Conservation (phyloP, 1,139 yeast genomes). For the Saccharomyces pastorianus region DNA sequence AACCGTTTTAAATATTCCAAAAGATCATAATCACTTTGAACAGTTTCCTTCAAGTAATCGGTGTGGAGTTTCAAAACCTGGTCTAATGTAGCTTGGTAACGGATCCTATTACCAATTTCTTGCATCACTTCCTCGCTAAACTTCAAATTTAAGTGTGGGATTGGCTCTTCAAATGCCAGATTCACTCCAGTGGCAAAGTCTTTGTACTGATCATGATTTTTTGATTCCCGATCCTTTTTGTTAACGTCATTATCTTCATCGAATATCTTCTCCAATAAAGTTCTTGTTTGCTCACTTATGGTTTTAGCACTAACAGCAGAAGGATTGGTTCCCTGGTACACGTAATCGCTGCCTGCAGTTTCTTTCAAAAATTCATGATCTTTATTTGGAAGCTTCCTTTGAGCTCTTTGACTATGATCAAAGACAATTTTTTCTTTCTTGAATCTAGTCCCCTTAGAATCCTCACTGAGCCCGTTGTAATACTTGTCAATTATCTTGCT, state of each 20-base stretch:
- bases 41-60: conserved; percentile 5
- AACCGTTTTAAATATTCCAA: conserved; percentile 12
- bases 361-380: neutral
- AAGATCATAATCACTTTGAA: conserved; percentile 24
- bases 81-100: conserved; percentile 19
- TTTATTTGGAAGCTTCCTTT: neutral
- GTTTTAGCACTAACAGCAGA: neutral
- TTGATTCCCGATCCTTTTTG: neutral
- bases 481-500: neutral
- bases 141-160: conserved; percentile 4
- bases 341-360: neutral
- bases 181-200: neutral
- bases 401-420: neutral
- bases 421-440: neutral
- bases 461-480: neutral
- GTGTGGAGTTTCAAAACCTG: conserved; percentile 20
- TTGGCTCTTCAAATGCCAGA: neutral
- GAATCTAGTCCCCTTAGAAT: neutral
- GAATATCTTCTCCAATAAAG: conserved; percentile 17
- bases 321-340: neutral
- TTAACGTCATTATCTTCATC: conserved; percentile 4
- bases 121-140: conserved; percentile 11
- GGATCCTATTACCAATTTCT: conserved; percentile 18
- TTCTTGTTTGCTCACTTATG: conserved; percentile 16
- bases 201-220: neutral